Evolutionary conservation across 2,329 filamentous ascomycete species (phyloP).

Genomic region (Botrytis medusae): DNA sequence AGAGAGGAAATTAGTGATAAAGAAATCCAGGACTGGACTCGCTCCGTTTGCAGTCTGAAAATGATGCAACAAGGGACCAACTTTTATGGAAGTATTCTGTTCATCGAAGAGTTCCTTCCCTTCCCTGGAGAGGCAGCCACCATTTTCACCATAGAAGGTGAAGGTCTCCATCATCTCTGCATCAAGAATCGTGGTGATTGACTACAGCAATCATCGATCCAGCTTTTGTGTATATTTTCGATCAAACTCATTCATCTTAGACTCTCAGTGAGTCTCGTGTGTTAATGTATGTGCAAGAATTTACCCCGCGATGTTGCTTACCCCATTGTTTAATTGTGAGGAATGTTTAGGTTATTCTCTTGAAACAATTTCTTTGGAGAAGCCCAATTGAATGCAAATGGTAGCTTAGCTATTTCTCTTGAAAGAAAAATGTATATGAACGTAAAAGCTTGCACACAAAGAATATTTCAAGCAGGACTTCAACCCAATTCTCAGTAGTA

Average conservation of each 20-base stretch:
- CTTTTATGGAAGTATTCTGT: not conserved
- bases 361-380: not conserved
- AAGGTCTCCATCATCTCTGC: not conserved
- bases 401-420: not conserved
- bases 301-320: not conserved
- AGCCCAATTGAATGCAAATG: slow-evolving; percentile 14
- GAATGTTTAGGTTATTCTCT: not conserved
- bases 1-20: not conserved
- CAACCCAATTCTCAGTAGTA: not conserved
- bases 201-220: not conserved
- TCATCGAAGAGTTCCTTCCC: not conserved
- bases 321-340: slow-evolving; percentile 7
- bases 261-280: not conserved
- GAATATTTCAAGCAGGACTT: not conserved
- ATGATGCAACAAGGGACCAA: not conserved
- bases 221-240: not conserved
- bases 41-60: slow-evolving; percentile 9
- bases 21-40: not conserved
- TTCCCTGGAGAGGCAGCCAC: not conserved
- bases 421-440: not conserved
- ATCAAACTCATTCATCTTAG: not conserved
- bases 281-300: not conserved
- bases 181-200: not conserved
- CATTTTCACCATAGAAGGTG: not conserved
- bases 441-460: slow-evolving; percentile 7